A percentile compares a stretch with the other conserved stretches of the same genome.
Conservation (phyloP, 192 early-diverging fungal genomes). For the Phycomyces nitens region DNA sequence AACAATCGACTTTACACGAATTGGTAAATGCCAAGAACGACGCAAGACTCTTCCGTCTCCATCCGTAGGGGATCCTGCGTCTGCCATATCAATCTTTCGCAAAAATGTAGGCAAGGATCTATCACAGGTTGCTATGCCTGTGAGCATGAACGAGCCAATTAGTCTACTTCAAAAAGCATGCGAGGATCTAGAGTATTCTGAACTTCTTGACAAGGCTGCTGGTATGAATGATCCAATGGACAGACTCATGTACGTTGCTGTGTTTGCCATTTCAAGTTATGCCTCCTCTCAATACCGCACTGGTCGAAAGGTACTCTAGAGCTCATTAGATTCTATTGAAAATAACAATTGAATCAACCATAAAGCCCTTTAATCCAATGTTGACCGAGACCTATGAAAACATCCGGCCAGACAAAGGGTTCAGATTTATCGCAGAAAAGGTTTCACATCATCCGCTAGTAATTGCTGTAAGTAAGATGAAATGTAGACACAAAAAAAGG, state of each 20-base stretch:
- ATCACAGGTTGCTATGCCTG: slow-evolving; percentile 90
- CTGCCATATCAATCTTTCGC: slow-evolving; percentile 75
- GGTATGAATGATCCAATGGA: slow-evolving; percentile 58
- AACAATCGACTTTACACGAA: neutral
- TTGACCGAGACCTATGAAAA: slow-evolving; percentile 96
- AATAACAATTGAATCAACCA: neutral
- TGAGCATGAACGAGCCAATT: slow-evolving; percentile 91
- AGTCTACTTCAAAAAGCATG: slow-evolving; percentile 86
- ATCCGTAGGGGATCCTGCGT: slow-evolving; percentile 70
- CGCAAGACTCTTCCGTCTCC: slow-evolving; percentile 73
- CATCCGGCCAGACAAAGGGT: slow-evolving; percentile 78
- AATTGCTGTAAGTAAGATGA: slow-evolving; percentile 62
- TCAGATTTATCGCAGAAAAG: slow-evolving; percentile 92
- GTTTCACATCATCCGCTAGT: slow-evolving; percentile 91
- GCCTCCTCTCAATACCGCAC: slow-evolving; percentile 79
- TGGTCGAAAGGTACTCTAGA: slow-evolving; percentile 56
- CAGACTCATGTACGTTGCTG: slow-evolving; percentile 73
- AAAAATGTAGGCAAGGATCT: slow-evolving; percentile 96
- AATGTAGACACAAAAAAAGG: no score
- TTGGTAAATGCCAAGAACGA: slow-evolving; percentile 30
- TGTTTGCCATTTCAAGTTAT: slow-evolving; percentile 83
- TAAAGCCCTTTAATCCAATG: slow-evolving; percentile 91
- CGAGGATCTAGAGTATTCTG: slow-evolving; percentile 89
- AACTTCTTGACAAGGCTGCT: slow-evolving; percentile 76
- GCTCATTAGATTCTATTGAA: neutral